Percentiles rank a stretch among this genome's conserved stretches.
These are phyloP conservation scores for Puccinia triticina DNA, from an alignment of 1,284 basidiomycete genomes.

Conservation along the genomic window DNA sequence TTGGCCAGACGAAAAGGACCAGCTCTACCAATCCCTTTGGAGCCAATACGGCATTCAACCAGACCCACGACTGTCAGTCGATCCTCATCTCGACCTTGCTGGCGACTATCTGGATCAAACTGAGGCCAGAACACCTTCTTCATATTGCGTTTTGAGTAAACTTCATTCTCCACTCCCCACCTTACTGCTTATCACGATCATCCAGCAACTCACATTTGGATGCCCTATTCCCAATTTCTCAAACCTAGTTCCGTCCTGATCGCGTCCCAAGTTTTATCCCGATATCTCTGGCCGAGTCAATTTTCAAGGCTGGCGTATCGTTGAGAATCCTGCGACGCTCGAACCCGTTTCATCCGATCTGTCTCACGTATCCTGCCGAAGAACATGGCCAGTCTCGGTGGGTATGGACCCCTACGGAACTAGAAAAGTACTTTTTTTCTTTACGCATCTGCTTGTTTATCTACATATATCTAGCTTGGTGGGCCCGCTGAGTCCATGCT, in stretches of 20 bases:
- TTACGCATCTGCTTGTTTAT: neutral
- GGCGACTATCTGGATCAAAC: neutral
- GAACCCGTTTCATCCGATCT: conserved; percentile 35
- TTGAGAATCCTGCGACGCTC: conserved; percentile 45
- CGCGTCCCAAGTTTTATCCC: conserved; percentile 42
- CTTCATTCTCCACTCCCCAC: neutral
- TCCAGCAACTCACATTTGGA: neutral
- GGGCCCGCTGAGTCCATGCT: neutral
- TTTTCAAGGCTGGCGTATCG: conserved; percentile 47
- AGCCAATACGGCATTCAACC: conserved; percentile 32
- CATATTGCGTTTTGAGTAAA: conserved; percentile 36
- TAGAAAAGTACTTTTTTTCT: conserved; percentile 16
- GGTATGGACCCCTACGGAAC: conserved; percentile 41
- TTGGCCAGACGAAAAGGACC: conserved; percentile 40
- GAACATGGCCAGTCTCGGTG: conserved; percentile 33
- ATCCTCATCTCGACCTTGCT: neutral
- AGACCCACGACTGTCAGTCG: neutral
- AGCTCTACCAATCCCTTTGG: conserved; percentile 38
- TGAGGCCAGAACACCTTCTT: neutral
- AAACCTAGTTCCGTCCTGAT: conserved; percentile 33
- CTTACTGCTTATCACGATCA: neutral
- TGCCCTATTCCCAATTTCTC: neutral
- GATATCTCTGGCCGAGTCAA: conserved; percentile 25
- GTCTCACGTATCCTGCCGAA: conserved; percentile 27
- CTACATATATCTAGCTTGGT: neutral